Evolutionary conservation across 441 rosid species (phyloP).

Genomic region (Bruguiera hainesii): DNA sequence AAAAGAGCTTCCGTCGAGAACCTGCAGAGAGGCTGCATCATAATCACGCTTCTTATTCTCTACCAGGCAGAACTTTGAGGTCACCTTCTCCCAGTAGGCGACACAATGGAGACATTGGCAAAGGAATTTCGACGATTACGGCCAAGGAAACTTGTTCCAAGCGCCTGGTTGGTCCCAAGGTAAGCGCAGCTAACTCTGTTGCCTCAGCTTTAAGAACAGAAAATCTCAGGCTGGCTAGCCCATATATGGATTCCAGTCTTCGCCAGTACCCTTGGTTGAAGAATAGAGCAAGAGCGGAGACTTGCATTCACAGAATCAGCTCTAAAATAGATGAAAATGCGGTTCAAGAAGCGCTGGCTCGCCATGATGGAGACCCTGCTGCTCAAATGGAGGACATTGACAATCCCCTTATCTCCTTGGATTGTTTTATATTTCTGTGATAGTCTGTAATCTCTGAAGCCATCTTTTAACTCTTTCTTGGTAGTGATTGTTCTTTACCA

Average conservation of each 20-base stretch:
- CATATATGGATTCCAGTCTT: slow-evolving; percentile 18
- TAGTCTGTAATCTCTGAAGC: too few species aligned
- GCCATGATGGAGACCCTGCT: slow-evolving; percentile 30
- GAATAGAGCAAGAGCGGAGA: slow-evolving; percentile 34
- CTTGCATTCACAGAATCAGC: slow-evolving; percentile 46
- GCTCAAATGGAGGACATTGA: slow-evolving; percentile 49
- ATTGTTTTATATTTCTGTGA: slow-evolving; percentile 79
- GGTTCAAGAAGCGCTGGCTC: slow-evolving; percentile 33
- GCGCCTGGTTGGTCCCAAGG: slow-evolving; percentile 24
- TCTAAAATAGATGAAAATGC: slow-evolving; percentile 50
- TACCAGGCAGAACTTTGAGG: slow-evolving; percentile 33
- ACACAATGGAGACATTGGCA: slow-evolving; percentile 34
- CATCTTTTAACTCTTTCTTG: too few species aligned
- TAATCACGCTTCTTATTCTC: slow-evolving; percentile 14
- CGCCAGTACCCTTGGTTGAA: slow-evolving; percentile 21
- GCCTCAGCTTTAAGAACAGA: slow-evolving; percentile 36
- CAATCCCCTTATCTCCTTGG: slow-evolving; percentile 77
- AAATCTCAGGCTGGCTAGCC: slow-evolving; percentile 31
- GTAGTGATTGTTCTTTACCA: too few species aligned
- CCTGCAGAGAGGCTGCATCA: slow-evolving; percentile 21
- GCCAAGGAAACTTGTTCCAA: slow-evolving; percentile 33
- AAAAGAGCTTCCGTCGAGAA: slow-evolving; percentile 66
- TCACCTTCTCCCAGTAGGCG: slow-evolving; percentile 74
- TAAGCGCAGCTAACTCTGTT: slow-evolving; percentile 21
- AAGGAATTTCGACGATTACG: slow-evolving; percentile 23